Conservation (phyloP, 108 stramenopile species). For the Aurantiochytrium sp. region DNA sequence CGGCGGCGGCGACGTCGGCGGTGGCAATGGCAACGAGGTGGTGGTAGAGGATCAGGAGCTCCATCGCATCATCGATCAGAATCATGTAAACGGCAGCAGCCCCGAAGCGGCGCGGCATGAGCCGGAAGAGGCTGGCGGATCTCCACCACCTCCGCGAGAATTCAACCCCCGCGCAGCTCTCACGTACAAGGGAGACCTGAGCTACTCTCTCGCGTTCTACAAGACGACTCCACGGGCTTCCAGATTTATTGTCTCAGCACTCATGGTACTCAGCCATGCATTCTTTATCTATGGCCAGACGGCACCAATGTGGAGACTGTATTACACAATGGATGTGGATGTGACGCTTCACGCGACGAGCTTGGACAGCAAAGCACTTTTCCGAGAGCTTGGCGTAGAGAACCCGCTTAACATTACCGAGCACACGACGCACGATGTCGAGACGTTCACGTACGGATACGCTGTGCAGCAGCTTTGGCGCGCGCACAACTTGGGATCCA, state of each 20-base stretch:
- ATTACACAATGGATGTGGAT: constrained; percentile 43
- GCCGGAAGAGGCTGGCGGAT: no score
- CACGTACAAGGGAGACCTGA: background rate
- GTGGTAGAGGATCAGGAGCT: no score
- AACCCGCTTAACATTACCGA: constrained; percentile 38
- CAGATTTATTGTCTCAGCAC: constrained; percentile 42
- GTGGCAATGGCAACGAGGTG: no score
- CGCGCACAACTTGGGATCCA: constrained; percentile 56
- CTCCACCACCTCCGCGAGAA: no score
- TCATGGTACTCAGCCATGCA: constrained; percentile 47
- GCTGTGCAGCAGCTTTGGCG: constrained; percentile 67
- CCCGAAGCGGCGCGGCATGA: no score
- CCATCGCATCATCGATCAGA: no score
- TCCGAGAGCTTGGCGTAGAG: constrained; percentile 45
- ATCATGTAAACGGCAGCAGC: no score
- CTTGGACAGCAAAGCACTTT: constrained; percentile 37
- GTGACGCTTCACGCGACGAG: constrained; percentile 58
- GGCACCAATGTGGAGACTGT: constrained; percentile 68
- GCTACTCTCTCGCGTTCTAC: background rate
- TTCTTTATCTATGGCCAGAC: constrained; percentile 39
- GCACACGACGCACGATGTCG: constrained; percentile 42
- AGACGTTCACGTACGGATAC: constrained; percentile 71
- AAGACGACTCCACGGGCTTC: constrained; percentile 29
- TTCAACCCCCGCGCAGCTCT: no score
- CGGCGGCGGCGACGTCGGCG: no score